Percentiles rank a stretch among this genome's conserved stretches.
Evolutionary conservation across 257 asterid genomes (phyloP).

Genomic region (Solanum pennellii): DNA sequence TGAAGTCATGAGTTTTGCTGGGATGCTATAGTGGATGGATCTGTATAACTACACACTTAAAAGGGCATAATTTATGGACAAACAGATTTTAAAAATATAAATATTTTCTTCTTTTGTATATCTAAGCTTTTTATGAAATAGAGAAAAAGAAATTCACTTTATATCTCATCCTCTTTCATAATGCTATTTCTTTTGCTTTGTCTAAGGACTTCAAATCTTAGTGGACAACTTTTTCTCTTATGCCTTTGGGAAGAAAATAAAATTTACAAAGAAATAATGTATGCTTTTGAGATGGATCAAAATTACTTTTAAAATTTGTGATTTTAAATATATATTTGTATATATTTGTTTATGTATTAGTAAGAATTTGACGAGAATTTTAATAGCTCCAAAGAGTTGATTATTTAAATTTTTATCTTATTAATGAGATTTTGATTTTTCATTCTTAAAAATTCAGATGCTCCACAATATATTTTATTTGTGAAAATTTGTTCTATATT

Average conservation of each 20-base stretch:
- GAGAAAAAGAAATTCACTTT: not conserved
- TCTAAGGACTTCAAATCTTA: not conserved
- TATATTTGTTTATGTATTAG: no score
- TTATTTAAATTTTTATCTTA: no score
- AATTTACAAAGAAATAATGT: no score
- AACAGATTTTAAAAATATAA: not conserved
- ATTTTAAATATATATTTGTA: no score
- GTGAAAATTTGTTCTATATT: not conserved
- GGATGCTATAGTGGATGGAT: not conserved
- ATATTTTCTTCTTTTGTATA: not conserved
- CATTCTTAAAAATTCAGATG: no score
- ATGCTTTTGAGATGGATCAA: not conserved
- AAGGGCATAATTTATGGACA: not conserved
- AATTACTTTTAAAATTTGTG: not conserved
- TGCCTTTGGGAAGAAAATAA: not conserved
- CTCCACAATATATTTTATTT: no score
- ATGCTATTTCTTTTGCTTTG: not conserved
- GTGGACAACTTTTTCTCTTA: not conserved
- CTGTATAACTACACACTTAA: not conserved
- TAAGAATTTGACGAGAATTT: no score
- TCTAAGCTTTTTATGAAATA: not conserved
- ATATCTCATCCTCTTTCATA: not conserved
- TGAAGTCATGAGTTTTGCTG: not conserved
- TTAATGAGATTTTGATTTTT: no score
- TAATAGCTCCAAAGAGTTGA: accelerated